Conservation (phyloP, 768 basidiomycete genomes). For the Collybia sordida region DNA sequence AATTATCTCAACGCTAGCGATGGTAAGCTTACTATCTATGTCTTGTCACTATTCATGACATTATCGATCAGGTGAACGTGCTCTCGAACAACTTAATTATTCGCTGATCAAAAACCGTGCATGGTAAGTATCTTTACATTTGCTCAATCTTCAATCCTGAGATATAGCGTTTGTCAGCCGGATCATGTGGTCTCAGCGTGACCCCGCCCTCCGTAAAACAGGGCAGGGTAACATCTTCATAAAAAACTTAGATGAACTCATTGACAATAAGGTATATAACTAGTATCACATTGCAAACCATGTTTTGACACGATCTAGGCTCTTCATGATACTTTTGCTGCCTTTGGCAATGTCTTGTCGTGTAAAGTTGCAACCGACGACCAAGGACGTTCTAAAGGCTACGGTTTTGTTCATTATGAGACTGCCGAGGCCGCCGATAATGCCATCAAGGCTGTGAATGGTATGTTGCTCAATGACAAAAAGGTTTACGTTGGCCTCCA, state of each 20-base stretch:
- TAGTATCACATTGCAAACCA: not conserved
- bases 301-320: slow-evolving; percentile 49
- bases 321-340: slow-evolving; percentile 98
- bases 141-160: slow-evolving; percentile 11
- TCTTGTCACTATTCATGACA: slow-evolving; percentile 2
- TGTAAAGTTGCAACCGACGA: slow-evolving; percentile 99
- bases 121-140: slow-evolving; percentile 57
- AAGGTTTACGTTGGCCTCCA: slow-evolving; percentile 99
- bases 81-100: slow-evolving; percentile 98
- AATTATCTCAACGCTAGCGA: slow-evolving; percentile 96
- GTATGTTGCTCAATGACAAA: slow-evolving; percentile 99
- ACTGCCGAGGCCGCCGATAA: slow-evolving; percentile 93
- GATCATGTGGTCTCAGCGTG: slow-evolving; percentile 99
- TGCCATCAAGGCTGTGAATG: slow-evolving; percentile 98
- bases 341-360: slow-evolving; percentile 97
- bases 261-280: slow-evolving; percentile 87
- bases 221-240: slow-evolving; percentile 99
- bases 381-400: slow-evolving; percentile 93
- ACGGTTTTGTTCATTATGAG: slow-evolving; percentile 99
- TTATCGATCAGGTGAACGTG: slow-evolving; percentile 76
- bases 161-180: slow-evolving; percentile 50
- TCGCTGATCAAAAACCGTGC: slow-evolving; percentile 98
- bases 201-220: slow-evolving; percentile 98
- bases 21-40: slow-evolving; percentile 49
- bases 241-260: slow-evolving; percentile 96